These are phyloP conservation scores for Sugiyamaella neomexicana DNA, from an alignment of 1,139 yeast genomes.

Conservation along the genomic window DNA sequence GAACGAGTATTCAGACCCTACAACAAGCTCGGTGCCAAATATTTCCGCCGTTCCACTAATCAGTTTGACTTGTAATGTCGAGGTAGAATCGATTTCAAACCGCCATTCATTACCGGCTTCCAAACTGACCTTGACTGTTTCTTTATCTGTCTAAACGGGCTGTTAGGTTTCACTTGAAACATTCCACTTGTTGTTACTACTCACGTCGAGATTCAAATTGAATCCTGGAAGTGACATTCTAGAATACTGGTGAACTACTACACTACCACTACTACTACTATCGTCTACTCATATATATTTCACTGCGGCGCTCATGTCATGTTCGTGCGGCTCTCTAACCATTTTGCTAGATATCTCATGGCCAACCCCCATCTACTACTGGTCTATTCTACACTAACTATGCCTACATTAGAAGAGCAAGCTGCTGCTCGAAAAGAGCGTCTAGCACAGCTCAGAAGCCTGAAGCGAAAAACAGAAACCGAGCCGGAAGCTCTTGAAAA, in stretches of 20 bases:
- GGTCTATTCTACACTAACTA: no score
- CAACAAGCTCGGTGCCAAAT: slow-evolving; percentile 88
- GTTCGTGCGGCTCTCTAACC: slow-evolving; percentile 2
- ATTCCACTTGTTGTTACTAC: background rate
- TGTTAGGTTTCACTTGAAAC: background rate
- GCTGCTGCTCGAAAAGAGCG: slow-evolving; percentile 44
- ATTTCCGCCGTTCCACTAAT: slow-evolving; percentile 77
- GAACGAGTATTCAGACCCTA: slow-evolving; percentile 62
- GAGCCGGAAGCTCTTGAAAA: slow-evolving; percentile 15
- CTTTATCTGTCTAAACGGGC: slow-evolving; percentile 15
- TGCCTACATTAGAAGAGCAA: slow-evolving; percentile 40
- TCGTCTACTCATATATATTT: background rate
- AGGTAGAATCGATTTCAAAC: slow-evolving; percentile 65
- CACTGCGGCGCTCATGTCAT: slow-evolving; percentile 1
- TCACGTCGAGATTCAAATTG: slow-evolving; percentile 21
- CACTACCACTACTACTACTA: no score
- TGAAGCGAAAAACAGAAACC: slow-evolving; percentile 34
- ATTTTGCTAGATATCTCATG: background rate
- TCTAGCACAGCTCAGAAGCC: slow-evolving; percentile 41
- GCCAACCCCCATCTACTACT: no score
- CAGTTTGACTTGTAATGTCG: slow-evolving; percentile 55
- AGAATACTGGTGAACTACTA: background rate
- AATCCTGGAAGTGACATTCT: slow-evolving; percentile 25
- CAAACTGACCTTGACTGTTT: slow-evolving; percentile 27
- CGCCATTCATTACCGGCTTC: slow-evolving; percentile 67